A percentile compares a stretch with the other conserved stretches of the same genome.
phyloP scores from a whole-genome alignment of 805 yeast species.

The Nakazawaea peltata region DNA sequence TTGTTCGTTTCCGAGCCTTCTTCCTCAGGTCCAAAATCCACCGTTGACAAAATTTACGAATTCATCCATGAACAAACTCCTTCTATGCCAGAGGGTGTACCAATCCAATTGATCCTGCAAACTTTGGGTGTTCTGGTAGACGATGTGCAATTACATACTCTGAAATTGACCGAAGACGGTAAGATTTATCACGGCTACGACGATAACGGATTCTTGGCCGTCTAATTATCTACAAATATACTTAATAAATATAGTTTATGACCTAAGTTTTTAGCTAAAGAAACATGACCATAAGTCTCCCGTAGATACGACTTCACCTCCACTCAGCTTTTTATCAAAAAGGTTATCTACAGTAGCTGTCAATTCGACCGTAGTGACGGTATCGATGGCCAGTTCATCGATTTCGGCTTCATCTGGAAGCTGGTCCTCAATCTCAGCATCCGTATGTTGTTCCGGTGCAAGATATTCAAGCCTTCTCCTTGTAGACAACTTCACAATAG shows the following conservation, averaged over 20 bases:
- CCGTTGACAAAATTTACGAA: conserved; percentile 37
- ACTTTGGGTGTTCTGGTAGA: conserved; percentile 41
- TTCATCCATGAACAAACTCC: conserved; percentile 42
- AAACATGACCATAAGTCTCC: conserved; percentile 59
- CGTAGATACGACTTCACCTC: conserved; percentile 53
- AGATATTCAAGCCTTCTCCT: conserved; percentile 44
- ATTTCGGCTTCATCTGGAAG: conserved; percentile 11
- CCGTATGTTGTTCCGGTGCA: conserved; percentile 20
- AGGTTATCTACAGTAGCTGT: conserved; percentile 42
- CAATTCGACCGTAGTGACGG: conserved; percentile 48
- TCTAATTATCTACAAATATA: conserved; percentile 31
- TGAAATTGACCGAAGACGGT: conserved; percentile 56
- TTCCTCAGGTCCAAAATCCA: conserved; percentile 23
- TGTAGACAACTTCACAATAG: conserved; percentile 64
- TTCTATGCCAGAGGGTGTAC: conserved; percentile 73
- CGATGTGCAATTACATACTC: conserved; percentile 41
- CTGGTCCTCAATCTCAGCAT: no score
- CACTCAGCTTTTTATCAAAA: conserved; percentile 34
- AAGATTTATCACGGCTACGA: conserved; percentile 63
- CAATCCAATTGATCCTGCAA: conserved; percentile 52
- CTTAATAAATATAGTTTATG: conserved; percentile 23
- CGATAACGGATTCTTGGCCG: conserved; percentile 52
- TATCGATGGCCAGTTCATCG: conserved; percentile 23
- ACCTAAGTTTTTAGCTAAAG: conserved; percentile 32
- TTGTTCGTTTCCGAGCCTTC: conserved; percentile 28